Percentiles rank a stretch among this genome's conserved stretches.
Conservation (phyloP, 345 rosid species). For the Boechera stricta region DNA sequence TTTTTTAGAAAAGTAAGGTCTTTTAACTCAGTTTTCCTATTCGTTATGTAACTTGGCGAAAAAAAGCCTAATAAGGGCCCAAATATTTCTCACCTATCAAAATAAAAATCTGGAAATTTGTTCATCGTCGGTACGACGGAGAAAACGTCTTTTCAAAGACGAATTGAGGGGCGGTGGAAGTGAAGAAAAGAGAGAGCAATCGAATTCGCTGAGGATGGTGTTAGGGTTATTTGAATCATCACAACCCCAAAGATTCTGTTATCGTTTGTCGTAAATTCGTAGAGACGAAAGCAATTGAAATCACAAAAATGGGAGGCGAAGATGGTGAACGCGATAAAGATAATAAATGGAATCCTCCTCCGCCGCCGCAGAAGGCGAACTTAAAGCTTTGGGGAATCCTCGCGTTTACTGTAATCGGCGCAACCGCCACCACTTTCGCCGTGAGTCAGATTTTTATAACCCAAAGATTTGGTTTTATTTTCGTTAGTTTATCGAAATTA, state of each 20-base stretch:
- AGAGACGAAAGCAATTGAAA: conserved; percentile 9
- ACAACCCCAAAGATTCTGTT: conserved; percentile 18
- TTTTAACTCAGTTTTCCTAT: too few species aligned
- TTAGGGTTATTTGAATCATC: conserved; percentile 35
- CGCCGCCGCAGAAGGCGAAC: conserved; percentile 50
- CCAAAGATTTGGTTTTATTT: not conserved
- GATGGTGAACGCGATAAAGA: conserved; percentile 51
- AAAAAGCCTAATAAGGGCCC: too few species aligned
- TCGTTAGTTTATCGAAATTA: not conserved
- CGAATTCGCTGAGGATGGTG: conserved; percentile 42
- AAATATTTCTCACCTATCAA: too few species aligned
- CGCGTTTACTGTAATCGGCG: conserved; percentile 78
- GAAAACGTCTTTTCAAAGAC: too few species aligned
- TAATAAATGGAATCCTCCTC: conserved; percentile 47
- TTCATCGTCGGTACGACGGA: too few species aligned
- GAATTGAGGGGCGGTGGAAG: conserved; percentile 3
- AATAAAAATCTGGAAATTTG: too few species aligned
- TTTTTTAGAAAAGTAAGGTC: too few species aligned
- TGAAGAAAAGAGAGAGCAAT: not conserved
- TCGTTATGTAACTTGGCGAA: too few species aligned
- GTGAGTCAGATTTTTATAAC: conserved; percentile 48
- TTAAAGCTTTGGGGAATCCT: conserved; percentile 79
- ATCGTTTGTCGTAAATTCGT: not conserved
- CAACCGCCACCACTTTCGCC: conserved; percentile 88
- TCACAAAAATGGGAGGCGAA: conserved; percentile 51